Conservation (phyloP, 169 alveolate species). For the Cryptosporidium andersoni region DNA sequence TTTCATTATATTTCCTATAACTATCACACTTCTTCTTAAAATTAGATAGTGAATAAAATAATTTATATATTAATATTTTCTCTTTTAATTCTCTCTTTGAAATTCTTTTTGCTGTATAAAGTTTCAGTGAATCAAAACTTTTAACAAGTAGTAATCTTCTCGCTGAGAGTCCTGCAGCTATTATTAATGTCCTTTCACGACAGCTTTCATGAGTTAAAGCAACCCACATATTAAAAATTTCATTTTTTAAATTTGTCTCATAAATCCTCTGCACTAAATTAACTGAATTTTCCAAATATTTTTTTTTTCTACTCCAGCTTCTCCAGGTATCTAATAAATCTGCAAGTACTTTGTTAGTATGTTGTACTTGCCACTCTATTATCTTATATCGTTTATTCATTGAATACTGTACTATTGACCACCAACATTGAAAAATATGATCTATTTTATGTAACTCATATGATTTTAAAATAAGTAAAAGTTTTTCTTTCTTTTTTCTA, state of each 20-base stretch:
- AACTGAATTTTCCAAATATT: neutral
- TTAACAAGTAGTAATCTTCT: conserved; percentile 13
- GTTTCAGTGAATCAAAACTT: conserved; percentile 1
- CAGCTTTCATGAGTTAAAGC: conserved; percentile 25
- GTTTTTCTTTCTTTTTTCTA: neutral
- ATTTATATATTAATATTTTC: neutral
- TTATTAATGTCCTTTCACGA: conserved; percentile 36
- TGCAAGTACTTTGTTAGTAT: neutral
- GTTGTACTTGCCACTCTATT: conserved; percentile 38
- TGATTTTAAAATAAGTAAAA: neutral
- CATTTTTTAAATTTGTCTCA: neutral
- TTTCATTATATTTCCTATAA: conserved; percentile 11
- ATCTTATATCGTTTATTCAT: conserved; percentile 56
- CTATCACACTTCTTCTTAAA: conserved; percentile 1
- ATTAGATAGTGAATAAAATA: conserved; percentile 4
- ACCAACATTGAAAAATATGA: conserved; percentile 25
- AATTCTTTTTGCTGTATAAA: conserved; percentile 7
- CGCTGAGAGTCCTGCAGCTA: conserved; percentile 43
- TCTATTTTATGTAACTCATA: neutral
- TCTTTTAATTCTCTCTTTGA: neutral
- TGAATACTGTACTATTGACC: conserved; percentile 21
- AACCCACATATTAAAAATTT: conserved; percentile 7
- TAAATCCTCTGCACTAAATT: neutral
- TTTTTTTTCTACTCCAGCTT: neutral
- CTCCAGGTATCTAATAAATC: conserved; percentile 9